A percentile compares a stretch with the other conserved stretches of the same genome.
Evolutionary conservation across 768 basidiomycete genomes (phyloP).

Genomic region (Obba rivulosa): DNA sequence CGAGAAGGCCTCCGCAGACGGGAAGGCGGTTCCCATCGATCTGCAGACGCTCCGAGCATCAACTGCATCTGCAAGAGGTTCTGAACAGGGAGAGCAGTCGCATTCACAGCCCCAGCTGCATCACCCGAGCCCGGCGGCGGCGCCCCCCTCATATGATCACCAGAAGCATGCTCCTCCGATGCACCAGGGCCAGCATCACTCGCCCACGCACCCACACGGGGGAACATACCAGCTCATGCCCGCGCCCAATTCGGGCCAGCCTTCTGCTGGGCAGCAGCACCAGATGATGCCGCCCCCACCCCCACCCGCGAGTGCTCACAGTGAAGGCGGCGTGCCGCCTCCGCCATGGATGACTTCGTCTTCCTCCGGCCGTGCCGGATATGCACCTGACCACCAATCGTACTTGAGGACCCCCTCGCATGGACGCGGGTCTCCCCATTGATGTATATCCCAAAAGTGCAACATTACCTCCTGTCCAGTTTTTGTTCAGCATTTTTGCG

Average conservation of each 20-base stretch:
- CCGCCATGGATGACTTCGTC: constrained; percentile 18
- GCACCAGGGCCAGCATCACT: constrained; percentile 2
- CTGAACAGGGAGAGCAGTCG: constrained; percentile 9
- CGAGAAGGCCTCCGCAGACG: constrained; percentile 57
- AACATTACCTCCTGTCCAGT: no score
- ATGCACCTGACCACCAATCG: constrained; percentile 34
- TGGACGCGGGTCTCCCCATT: constrained; percentile 29
- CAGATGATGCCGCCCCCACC: constrained; percentile 20
- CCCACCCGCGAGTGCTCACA: constrained; percentile 11
- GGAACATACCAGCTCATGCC: constrained; percentile 19
- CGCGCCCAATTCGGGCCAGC: constrained; percentile 3
- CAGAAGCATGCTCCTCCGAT: constrained; percentile 10
- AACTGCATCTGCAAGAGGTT: constrained; percentile 22
- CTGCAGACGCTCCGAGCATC: constrained; percentile 72
- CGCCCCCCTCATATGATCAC: constrained; percentile 12
- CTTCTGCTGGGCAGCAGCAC: constrained; percentile 7
- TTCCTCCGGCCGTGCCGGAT: constrained; percentile 6
- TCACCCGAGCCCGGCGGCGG: constrained; percentile 4
- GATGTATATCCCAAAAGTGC: no score
- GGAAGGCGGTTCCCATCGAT: constrained; percentile 54
- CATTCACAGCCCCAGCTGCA: constrained; percentile 7
- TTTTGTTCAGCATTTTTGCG: no score
- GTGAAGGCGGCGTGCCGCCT: constrained; percentile 15
- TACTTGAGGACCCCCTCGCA: constrained; percentile 41
- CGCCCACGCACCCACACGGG: constrained; percentile 10